Conservation (phyloP, 768 basidiomycete genomes). For the Lepiota venenata region DNA sequence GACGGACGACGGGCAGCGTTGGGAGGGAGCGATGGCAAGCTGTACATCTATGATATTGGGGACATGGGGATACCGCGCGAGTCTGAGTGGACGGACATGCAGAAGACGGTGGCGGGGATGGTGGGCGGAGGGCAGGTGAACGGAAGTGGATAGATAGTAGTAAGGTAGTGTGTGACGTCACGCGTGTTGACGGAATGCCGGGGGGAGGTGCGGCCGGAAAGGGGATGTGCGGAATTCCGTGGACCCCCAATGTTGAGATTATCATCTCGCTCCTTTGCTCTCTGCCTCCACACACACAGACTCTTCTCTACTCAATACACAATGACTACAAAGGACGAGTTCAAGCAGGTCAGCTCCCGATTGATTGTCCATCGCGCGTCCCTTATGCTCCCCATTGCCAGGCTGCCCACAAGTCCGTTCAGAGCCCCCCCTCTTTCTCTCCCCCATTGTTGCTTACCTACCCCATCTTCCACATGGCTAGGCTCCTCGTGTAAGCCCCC, state of each 20-base stretch:
- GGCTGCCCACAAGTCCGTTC: constrained; percentile 36
- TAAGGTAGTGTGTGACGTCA: constrained; percentile 22
- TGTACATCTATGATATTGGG: constrained; percentile 95
- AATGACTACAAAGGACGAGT: constrained; percentile 10
- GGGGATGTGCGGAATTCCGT: constrained; percentile 5
- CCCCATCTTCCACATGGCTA: constrained; percentile 21
- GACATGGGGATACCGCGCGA: constrained; percentile 88
- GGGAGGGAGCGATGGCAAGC: constrained; percentile 87
- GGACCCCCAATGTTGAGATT: constrained; percentile 6
- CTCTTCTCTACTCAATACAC: too few relatives aligned
- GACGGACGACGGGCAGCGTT: constrained; percentile 88
- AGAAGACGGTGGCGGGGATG: constrained; percentile 79
- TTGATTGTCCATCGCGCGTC: not conserved
- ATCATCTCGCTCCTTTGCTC: constrained; percentile 10
- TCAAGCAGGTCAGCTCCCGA: constrained; percentile 2
- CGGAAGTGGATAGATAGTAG: constrained; percentile 29
- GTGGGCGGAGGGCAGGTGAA: constrained; percentile 52
- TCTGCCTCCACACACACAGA: not conserved
- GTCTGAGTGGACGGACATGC: constrained; percentile 91
- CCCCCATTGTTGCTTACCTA: not conserved
- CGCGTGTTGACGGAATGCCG: constrained; percentile 4
- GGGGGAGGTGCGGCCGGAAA: too few relatives aligned
- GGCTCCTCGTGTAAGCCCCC: constrained; percentile 46
- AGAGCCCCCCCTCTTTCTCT: too few relatives aligned
- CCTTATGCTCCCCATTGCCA: constrained; percentile 8